Evolutionary conservation across 495 filamentous ascomycete species (phyloP).

Genomic region (Xylaria venustula): DNA sequence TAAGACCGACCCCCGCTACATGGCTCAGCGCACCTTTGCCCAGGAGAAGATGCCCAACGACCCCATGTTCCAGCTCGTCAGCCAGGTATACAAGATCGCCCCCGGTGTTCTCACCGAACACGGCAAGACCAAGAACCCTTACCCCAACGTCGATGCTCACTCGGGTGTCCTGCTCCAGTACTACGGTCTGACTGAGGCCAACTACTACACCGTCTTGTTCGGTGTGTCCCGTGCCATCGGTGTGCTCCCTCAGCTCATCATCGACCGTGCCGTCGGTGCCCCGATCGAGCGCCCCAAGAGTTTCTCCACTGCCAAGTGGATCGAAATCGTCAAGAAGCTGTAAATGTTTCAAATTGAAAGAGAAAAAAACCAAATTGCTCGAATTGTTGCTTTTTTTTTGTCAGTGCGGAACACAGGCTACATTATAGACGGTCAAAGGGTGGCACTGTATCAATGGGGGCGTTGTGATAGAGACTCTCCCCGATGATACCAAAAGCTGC

Average conservation of each 20-base stretch:
- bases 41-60: conserved; percentile 85
- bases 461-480: conserved; percentile 31
- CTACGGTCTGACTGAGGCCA: conserved; percentile 97
- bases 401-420: conserved; percentile 34
- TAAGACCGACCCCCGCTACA: conserved; percentile 98
- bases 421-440: conserved; percentile 32
- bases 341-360: conserved; percentile 52
- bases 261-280: conserved; percentile 92
- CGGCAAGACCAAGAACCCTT: conserved; percentile 94
- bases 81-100: conserved; percentile 99
- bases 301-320: conserved; percentile 94
- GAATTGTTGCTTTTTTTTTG: conserved; percentile 22
- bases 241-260: conserved; percentile 98
- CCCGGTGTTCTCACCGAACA: conserved; percentile 97
- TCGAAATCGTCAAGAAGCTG: conserved; percentile 84
- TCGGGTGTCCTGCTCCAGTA: conserved; percentile 98
- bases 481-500: conserved; percentile 35
- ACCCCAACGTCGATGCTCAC: conserved; percentile 59
- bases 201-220: conserved; percentile 99
- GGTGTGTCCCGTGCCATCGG: conserved; percentile 97
- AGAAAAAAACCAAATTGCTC: conserved; percentile 28
- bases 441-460: conserved; percentile 27
- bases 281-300: conserved; percentile 89
- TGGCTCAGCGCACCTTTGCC: conserved; percentile 94
- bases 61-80: conserved; percentile 99